A percentile compares a stretch with the other conserved stretches of the same genome.
Evolutionary conservation across 2,329 filamentous ascomycete species (phyloP).

Genomic region (Sordariomycetes sp.): DNA sequence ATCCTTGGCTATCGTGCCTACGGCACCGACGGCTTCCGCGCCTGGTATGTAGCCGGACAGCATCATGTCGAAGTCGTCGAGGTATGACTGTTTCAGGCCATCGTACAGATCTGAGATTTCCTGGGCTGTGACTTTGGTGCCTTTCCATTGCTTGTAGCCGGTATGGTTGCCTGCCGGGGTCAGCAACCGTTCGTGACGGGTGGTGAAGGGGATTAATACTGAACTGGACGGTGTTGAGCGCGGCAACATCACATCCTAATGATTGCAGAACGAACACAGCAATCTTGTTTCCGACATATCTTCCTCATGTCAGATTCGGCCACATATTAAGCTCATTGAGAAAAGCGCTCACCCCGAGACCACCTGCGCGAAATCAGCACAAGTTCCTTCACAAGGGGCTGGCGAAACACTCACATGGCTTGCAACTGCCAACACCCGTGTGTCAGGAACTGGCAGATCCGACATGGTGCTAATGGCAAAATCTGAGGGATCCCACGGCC

Average conservation of each 20-base stretch:
- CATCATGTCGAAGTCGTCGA: constrained; percentile 89
- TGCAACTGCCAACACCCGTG: constrained; percentile 73
- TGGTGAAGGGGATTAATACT: constrained; percentile 46
- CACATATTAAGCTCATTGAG: constrained; percentile 3
- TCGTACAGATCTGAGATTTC: constrained; percentile 80
- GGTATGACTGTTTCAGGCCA: constrained; percentile 72
- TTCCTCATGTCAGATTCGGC: constrained; percentile 25
- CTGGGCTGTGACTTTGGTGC: constrained; percentile 68
- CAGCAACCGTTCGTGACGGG: no score
- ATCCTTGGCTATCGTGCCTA: constrained; percentile 76
- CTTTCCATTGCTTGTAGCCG: constrained; percentile 81
- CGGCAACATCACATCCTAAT: constrained; percentile 85
- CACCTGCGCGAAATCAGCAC: constrained; percentile 19
- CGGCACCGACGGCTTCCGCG: constrained; percentile 71
- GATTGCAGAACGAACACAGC: constrained; percentile 91
- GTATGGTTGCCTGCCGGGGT: constrained; percentile 70
- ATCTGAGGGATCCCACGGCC: no score
- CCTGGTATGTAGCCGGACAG: constrained; percentile 91
- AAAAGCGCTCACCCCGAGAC: constrained; percentile 27
- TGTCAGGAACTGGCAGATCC: constrained; percentile 36
- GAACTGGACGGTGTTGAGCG: constrained; percentile 94
- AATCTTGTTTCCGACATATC: constrained; percentile 97
- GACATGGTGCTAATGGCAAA: no score
- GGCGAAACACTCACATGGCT: constrained; percentile 79
- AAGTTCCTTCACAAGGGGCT: not conserved